Conservation (phyloP, 225 moss, liverwort and hornwort genomes). For the Anthoceros angustus region DNA sequence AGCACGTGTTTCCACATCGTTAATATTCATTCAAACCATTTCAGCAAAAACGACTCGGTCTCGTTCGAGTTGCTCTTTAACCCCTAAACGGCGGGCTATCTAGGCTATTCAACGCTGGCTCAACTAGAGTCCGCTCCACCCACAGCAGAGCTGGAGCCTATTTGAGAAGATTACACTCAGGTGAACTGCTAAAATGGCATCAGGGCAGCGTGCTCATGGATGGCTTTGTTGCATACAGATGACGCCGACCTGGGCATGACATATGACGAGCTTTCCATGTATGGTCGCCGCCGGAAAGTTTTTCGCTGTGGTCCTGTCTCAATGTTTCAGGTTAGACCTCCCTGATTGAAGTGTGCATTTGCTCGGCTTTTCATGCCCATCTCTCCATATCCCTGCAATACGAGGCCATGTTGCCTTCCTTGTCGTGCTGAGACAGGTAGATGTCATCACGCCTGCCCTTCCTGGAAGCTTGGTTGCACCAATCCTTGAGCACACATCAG, state of each 20-base stretch:
- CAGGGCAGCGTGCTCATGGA: background rate
- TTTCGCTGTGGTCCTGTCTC: conserved; percentile 78
- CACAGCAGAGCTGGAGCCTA: conserved; percentile 80
- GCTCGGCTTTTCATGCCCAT: too few relatives aligned
- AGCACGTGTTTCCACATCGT: too few relatives aligned
- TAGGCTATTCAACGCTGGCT: conserved; percentile 57
- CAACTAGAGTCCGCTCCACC: conserved; percentile 72
- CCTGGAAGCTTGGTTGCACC: too few relatives aligned
- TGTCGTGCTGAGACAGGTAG: too few relatives aligned
- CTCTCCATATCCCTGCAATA: too few relatives aligned
- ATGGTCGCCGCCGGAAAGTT: conserved; percentile 69
- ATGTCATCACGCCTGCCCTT: too few relatives aligned
- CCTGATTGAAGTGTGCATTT: too few relatives aligned
- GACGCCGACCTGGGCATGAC: conserved; percentile 94
- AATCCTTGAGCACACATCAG: too few relatives aligned
- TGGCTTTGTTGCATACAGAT: conserved; percentile 32
- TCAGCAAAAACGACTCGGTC: too few relatives aligned
- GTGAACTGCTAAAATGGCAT: conserved; percentile 10
- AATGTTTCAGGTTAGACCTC: conserved; percentile 58
- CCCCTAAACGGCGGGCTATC: conserved; percentile 54
- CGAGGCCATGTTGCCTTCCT: too few relatives aligned
- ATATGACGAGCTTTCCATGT: conserved; percentile 89
- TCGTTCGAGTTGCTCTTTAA: too few relatives aligned
- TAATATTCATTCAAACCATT: too few relatives aligned
- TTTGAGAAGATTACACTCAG: conserved; percentile 48